These are phyloP conservation scores for Hanseniaspora sp. DNA, from an alignment of 1,139 yeast species.

Conservation along the genomic window DNA sequence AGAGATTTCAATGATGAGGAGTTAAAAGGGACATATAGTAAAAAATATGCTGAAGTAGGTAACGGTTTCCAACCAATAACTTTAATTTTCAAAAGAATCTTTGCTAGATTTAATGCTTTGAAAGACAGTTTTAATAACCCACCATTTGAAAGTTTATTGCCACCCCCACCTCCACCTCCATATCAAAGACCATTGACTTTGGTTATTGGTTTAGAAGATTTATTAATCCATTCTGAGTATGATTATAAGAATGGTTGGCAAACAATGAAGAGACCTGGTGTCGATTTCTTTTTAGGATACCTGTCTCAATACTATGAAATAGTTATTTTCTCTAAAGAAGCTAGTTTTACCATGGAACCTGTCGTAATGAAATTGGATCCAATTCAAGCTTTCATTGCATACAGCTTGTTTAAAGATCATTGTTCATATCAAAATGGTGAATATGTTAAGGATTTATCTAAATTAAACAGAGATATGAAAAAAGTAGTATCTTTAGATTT, in stretches of 20 bases:
- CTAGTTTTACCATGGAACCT: conserved; percentile 76
- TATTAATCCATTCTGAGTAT: conserved; percentile 88
- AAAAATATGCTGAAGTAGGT: conserved; percentile 6
- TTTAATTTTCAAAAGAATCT: conserved; percentile 57
- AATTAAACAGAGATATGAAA: conserved; percentile 79
- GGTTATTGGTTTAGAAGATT: conserved; percentile 79
- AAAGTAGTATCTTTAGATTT: conserved; percentile 68
- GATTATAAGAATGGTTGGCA: conserved; percentile 90
- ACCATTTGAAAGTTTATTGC: conserved; percentile 79
- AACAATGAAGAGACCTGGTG: conserved; percentile 97
- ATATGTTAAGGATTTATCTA: conserved; percentile 71
- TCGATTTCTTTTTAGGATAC: conserved; percentile 90
- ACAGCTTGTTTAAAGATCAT: conserved; percentile 81
- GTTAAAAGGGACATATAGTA: conserved; percentile 26
- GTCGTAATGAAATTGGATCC: conserved; percentile 86
- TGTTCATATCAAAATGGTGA: conserved; percentile 76
- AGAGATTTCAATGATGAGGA: conserved; percentile 83
- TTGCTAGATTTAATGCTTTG: conserved; percentile 59
- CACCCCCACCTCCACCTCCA: conserved; percentile 85
- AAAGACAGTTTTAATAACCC: conserved; percentile 88
- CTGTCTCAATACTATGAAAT: conserved; percentile 91
- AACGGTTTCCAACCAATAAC: conserved; percentile 55
- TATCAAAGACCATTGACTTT: conserved; percentile 87
- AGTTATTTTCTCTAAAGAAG: conserved; percentile 77
- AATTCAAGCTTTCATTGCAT: conserved; percentile 75